Percentiles rank a stretch among this genome's conserved stretches.
These are phyloP conservation scores for Leptographium lundbergii DNA, from an alignment of 2,329 filamentous ascomycete species.

Conservation along the genomic window DNA sequence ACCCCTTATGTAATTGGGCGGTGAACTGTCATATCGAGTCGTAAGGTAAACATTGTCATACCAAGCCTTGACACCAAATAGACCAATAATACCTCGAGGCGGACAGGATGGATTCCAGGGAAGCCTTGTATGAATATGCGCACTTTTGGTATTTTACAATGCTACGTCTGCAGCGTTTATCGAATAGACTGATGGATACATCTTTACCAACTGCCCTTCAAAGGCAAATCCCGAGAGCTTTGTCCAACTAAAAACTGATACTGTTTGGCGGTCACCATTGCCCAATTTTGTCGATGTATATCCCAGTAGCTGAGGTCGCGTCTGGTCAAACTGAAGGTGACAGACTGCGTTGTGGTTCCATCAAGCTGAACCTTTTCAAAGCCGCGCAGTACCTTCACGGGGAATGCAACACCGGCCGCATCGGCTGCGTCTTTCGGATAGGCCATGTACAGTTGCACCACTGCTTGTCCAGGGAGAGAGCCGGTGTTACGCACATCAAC, in stretches of 20 bases:
- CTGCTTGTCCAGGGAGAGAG: slow-evolving; percentile 24
- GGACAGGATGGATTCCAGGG: too few relatives aligned
- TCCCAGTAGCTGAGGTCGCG: slow-evolving; percentile 44
- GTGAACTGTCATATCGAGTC: neutral
- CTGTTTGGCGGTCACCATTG: slow-evolving; percentile 11
- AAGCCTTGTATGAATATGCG: too few relatives aligned
- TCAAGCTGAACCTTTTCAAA: slow-evolving; percentile 56
- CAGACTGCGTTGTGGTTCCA: slow-evolving; percentile 29
- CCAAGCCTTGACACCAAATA: neutral
- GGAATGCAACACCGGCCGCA: slow-evolving; percentile 8
- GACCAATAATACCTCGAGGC: neutral
- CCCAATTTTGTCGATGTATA: slow-evolving; percentile 35
- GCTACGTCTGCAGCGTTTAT: neutral
- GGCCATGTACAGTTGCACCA: slow-evolving; percentile 34
- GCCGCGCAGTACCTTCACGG: slow-evolving; percentile 50
- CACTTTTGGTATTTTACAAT: neutral
- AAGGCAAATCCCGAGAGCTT: slow-evolving; percentile 12
- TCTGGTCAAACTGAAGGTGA: slow-evolving; percentile 32
- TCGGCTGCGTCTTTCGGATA: slow-evolving; percentile 21
- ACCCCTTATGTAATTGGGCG: neutral
- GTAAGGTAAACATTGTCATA: neutral
- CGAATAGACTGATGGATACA: neutral
- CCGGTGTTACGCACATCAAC: slow-evolving; percentile 45
- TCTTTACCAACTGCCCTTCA: slow-evolving; percentile 8
- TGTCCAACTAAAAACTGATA: slow-evolving; percentile 12